Evolutionary conservation across 495 filamentous ascomycete species (phyloP), one percentile per base, ranked within the genome.

Genomic region (Cercophora sp.): DNA sequence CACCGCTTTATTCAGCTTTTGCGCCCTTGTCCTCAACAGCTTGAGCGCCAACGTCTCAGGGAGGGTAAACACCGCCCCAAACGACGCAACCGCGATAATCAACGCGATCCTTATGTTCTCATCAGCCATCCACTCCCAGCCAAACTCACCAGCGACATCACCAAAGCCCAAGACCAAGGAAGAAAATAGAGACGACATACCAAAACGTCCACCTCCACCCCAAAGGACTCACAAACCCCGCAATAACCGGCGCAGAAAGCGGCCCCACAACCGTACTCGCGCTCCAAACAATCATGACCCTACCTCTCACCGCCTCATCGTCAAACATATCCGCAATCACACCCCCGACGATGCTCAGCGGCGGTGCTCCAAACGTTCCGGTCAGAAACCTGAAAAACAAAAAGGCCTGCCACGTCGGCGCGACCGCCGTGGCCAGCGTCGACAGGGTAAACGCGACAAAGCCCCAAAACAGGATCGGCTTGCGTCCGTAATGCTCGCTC

Each of bases 331-430:
- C 89, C 6, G 87, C 86, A 13, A 94, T 80, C 0, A 86, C 89
- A 1, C 88, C 90, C 22, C 90, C 90, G 6, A 88, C 87, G 4
- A 92, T 86, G 52, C 80, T 85, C 15, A 94, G 63, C 53, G 92
- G 91, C 8, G 89, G 87, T 35, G 79, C 81, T 2, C 87, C 88
- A 18, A 85, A 79, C 16, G 92, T 68, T 1, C 90, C 90, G 42
- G 82, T 42, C 24, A 71, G 34, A 13, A 71, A 57, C 6, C 68
- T 51, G 23, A 68, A 60, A 5, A 60, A 18, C 34, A 71, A 16
- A 13, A 71, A 61, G 1, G 27, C 35, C 9, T 50, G 41, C 54
- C 59, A 70, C 8, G 23, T 88, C 8, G 77, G 70, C 5, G 89
- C 85, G 6, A 93, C 74, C 1, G 85, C 86, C 50, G 85, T 85